Conservation (phyloP, 106 monocot genomes). For the Dendrobium officinale region DNA sequence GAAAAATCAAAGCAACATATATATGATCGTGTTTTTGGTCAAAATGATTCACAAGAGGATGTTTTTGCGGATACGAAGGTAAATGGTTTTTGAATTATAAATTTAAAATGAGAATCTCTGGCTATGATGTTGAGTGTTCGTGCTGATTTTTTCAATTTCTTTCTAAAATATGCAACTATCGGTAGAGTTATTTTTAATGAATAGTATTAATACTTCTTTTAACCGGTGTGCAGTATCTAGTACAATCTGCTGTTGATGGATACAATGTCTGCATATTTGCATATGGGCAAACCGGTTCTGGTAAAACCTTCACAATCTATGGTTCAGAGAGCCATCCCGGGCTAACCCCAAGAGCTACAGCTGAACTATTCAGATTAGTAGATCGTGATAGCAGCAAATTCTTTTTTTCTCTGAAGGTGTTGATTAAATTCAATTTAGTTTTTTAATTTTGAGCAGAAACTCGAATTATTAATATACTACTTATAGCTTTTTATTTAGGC, state of each 20-base stretch:
- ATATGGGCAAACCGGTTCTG: conserved; percentile 99
- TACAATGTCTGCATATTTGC: conserved; percentile 99
- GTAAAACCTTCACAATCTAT: conserved; percentile 97
- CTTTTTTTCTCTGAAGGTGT: conserved; percentile 88
- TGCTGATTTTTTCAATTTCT: neutral
- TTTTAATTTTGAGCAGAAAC: neutral
- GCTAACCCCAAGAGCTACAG: conserved; percentile 77
- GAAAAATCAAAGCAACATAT: conserved; percentile 89
- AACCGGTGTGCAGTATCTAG: conserved; percentile 67
- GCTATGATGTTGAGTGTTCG: neutral
- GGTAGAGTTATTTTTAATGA: neutral
- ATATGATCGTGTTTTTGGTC: conserved; percentile 88
- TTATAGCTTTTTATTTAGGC: neutral
- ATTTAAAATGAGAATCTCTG: neutral
- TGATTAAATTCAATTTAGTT: neutral
- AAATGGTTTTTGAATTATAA: neutral
- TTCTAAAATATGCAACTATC: neutral
- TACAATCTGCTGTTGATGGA: conserved; percentile 95
- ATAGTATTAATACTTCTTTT: neutral
- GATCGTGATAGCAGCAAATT: conserved; percentile 79
- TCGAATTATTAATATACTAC: neutral
- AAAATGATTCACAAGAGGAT: conserved; percentile 72
- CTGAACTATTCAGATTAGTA: conserved; percentile 83
- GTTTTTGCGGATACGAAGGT: conserved; percentile 99
- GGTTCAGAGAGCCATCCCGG: conserved; percentile 81